Conservation (phyloP, 208 protist species). For the Crithidia acanthocephali region DNA sequence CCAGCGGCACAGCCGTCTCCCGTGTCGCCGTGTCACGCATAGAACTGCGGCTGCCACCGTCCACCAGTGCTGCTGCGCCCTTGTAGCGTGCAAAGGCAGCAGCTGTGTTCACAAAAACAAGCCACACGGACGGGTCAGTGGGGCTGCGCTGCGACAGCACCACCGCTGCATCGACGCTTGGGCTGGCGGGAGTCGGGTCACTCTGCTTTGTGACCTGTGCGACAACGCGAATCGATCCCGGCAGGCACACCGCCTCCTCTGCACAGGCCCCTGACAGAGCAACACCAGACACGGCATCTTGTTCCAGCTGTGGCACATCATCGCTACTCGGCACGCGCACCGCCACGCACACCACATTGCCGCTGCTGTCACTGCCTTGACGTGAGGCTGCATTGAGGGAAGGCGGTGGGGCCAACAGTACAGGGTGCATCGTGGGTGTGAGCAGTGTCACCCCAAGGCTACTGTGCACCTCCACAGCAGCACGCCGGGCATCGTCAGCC, state of each 20-base stretch:
- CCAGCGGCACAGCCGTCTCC: constrained; percentile 12
- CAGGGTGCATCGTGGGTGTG: constrained; percentile 65
- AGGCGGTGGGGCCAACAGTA: constrained; percentile 35
- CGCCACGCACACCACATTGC: constrained; percentile 22
- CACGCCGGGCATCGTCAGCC: constrained; percentile 22
- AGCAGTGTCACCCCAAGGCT: constrained; percentile 54
- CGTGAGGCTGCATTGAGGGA: neutral
- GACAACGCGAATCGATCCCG: constrained; percentile 16
- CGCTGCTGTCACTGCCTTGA: neutral
- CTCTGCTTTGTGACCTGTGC: constrained; percentile 35
- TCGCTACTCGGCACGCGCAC: constrained; percentile 29
- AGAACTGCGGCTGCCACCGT: too few relatives aligned
- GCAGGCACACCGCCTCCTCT: too few relatives aligned
- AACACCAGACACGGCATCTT: too few relatives aligned
- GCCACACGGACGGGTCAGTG: constrained; percentile 51
- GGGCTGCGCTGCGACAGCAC: constrained; percentile 73
- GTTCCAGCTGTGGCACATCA: neutral
- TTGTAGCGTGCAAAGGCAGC: constrained; percentile 25
- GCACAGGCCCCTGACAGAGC: too few relatives aligned
- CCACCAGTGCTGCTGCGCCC: too few relatives aligned
- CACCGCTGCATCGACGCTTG: constrained; percentile 44
- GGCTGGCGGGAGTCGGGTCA: constrained; percentile 36
- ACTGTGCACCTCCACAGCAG: constrained; percentile 76
- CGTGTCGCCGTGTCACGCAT: too few relatives aligned
- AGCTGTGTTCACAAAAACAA: constrained; percentile 63